Conservation (phyloP, 257 asterid species). For the Solanum ossicruentum region DNA sequence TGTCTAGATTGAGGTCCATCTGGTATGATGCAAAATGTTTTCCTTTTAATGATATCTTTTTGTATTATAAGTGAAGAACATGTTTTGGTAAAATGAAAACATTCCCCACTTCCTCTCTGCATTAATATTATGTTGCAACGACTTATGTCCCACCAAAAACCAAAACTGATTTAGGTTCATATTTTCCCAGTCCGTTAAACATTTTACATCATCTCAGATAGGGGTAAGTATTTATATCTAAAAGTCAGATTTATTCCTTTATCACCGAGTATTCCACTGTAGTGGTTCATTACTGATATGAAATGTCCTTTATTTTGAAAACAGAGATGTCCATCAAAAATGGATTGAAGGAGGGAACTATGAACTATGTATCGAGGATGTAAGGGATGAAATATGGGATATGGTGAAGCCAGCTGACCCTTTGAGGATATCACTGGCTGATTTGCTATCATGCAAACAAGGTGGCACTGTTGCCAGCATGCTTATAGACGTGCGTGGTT, state of each 20-base stretch:
- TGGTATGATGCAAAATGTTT: neutral
- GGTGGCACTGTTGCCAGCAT: slow-evolving; percentile 99
- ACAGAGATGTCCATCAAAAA: slow-evolving; percentile 98
- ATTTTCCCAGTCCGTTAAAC: neutral
- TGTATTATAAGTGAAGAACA: neutral
- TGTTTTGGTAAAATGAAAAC: neutral
- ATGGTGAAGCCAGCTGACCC: slow-evolving; percentile 93
- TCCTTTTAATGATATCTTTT: neutral
- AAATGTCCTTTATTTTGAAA: neutral
- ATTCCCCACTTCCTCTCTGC: neutral
- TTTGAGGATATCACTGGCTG: slow-evolving; percentile 58
- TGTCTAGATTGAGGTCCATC: neutral
- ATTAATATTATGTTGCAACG: neutral
- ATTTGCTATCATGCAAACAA: slow-evolving; percentile 79
- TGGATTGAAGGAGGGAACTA: slow-evolving; percentile 99
- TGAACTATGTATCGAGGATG: slow-evolving; percentile 95
- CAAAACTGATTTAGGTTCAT: neutral
- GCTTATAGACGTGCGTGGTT: slow-evolving; percentile 94
- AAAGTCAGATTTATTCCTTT: neutral
- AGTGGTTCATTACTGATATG: neutral
- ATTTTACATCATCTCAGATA: neutral
- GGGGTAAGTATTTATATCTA: neutral
- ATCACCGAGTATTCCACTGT: neutral
- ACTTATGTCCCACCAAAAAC: neutral
- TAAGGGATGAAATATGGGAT: slow-evolving; percentile 97